A percentile compares a stretch with the other conserved stretches of the same genome.
Conservation (phyloP, 2,329 filamentous ascomycete species). For the Alternaria burnsii region DNA sequence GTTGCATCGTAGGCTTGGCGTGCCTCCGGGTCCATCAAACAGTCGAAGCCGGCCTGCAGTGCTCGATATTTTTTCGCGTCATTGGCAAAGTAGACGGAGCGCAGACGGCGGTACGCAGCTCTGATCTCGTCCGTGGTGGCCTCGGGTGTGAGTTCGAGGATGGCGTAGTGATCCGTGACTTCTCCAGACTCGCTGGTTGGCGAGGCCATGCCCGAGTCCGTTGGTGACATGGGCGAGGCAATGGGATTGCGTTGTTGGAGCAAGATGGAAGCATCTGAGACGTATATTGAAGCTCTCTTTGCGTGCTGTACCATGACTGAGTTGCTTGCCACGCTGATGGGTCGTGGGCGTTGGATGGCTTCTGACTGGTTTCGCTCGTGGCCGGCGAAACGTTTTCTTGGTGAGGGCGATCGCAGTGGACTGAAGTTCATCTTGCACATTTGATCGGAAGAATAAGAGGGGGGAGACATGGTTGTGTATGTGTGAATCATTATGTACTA, state of each 20-base stretch:
- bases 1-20: slow-evolving; percentile 38
- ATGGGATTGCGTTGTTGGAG: slow-evolving; percentile 33
- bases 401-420: slow-evolving; percentile 24
- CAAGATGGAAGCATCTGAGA: slow-evolving; percentile 35
- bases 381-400: slow-evolving; percentile 21
- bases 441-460: slow-evolving; percentile 25
- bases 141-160: slow-evolving; percentile 32
- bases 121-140: slow-evolving; percentile 44
- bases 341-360: slow-evolving; percentile 29
- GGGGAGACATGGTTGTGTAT: slow-evolving; percentile 22
- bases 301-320: slow-evolving; percentile 25
- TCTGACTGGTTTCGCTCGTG: slow-evolving; percentile 38
- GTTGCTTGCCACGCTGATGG: slow-evolving; percentile 25
- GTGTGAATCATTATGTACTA: slow-evolving; percentile 28
- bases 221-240: slow-evolving; percentile 23
- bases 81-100: slow-evolving; percentile 40
- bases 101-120: slow-evolving; percentile 37
- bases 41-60: slow-evolving; percentile 42
- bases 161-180: slow-evolving; percentile 44
- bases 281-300: slow-evolving; percentile 38
- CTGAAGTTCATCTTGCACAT: slow-evolving; percentile 31
- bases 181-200: slow-evolving; percentile 26
- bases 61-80: slow-evolving; percentile 41
- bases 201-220: slow-evolving; percentile 21
- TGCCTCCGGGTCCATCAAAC: slow-evolving; percentile 39